Base-by-base conservation (phyloP, 2,329 filamentous ascomycete species). In the Plenodomus tracheiphilus region DNA sequence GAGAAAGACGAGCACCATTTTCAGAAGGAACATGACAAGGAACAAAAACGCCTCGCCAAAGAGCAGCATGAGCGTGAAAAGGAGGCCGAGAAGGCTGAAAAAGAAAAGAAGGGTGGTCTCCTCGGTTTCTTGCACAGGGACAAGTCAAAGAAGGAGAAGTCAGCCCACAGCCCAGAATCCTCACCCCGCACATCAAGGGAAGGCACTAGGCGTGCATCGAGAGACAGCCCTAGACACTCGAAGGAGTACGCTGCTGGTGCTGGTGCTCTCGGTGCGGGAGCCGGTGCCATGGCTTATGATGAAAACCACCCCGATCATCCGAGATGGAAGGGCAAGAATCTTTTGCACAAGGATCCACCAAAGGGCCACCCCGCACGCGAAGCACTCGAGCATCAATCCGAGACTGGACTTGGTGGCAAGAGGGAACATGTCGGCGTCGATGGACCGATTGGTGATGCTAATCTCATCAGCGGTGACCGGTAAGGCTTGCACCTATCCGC, bases 281-380 rank as follows among this genome's bases (percentile, higher is more conserved):
- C 43, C 37, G 49, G 55, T 41, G 54, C 57, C 19, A 54, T 61
- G 18, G 56, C 58, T 2, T 56, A 65, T 22, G 58, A 58, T 38
- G 53, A 51, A 21, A 51, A 61, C 15, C 58, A 64, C 15, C 57
- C 52, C 19, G 49, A 52, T 1, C 53, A 47, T 16, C 52, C 57
- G 2, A 52, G 54, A 30, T 59, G 64, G 49, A 62, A 70, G 22
- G 64, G 64, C 15, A 66, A 66, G 32, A 66, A 74, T 46, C 69
- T 63, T 17, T 58, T 77, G 35, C 73, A 75, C 59, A 76, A 77
- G 53, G 71, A 75, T 19, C 73, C 74, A 9, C 73, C 74, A 6
- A 56, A 59, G 25, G 68, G 67, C 2, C 65, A 74, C 49, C 66
- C 67, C 2, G 68, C 65, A 7, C 49, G 61, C 5, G 65, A 71